Evolutionary conservation across 148 eudicot genomes (phyloP), one percentile per base, ranked within the genome.

Genomic region (Rhododendron williamsianum): DNA sequence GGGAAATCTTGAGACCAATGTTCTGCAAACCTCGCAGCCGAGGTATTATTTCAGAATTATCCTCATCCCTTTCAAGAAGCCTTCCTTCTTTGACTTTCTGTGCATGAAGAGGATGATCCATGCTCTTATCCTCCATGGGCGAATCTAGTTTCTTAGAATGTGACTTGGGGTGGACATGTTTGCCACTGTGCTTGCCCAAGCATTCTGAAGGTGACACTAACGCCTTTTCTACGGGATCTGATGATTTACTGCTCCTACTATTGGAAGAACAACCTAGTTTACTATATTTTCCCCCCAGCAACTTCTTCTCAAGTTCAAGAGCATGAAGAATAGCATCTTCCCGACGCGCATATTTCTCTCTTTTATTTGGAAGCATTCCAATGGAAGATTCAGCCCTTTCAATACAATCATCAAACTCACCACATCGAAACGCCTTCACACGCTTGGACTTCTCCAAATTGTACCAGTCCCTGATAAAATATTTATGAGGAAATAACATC

Each of bases 241-340:
- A 86, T 21, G 91, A 86, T 77, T 83, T 90, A 81, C 85, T 90
- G 79, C 58, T 84, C 81, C 79, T 74, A 52, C 80, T 85, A 90
- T 83, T 84, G 86, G 85, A 80, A 81, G 88, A 85, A 67, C 83
- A 81, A 41, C 80, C 96, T 71, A 82, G 58, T 63, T 92, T 93
- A 84, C 91, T 95, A 88, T 88, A 87, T 85, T 91, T 93, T 76
- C 88, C 91, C 88, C 90, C 95, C 90, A 90, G 89, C 11, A 46
- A 46, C 81, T 94, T 97, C 85, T 93, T 97, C 94, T 97, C 99
- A 76, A 97, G 94, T 84, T 95, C 95, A 79, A 97, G 98, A 60
- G 99, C 99, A 91, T 97, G 96, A 82, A 95, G 93, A 87, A 95
- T 95, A 13, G 98, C 99, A 93, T 97, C 98, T 90, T 95, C 98